Conservation (phyloP, 2,329 filamentous ascomycete genomes). For the Talaromyces atroroseus region DNA sequence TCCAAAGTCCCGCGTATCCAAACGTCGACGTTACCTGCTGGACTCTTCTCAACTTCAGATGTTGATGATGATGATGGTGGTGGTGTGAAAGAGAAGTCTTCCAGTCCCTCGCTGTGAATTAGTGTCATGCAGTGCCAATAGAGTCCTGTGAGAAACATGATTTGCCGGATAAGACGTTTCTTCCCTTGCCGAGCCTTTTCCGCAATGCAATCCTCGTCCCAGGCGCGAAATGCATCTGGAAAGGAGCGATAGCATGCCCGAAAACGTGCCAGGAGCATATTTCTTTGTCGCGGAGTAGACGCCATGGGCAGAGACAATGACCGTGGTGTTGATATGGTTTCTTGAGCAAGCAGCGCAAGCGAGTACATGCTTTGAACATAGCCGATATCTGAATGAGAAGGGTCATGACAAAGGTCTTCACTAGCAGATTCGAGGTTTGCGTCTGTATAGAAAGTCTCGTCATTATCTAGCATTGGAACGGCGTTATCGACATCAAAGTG, state of each 20-base stretch:
- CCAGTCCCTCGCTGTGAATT: conserved; percentile 11
- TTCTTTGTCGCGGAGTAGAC: conserved; percentile 8
- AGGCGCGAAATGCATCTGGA: conserved; percentile 12
- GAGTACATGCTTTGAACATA: conserved; percentile 15
- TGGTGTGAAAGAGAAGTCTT: background rate
- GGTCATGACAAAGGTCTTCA: conserved; percentile 11
- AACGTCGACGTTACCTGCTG: conserved; percentile 4
- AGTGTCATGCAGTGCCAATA: conserved; percentile 14
- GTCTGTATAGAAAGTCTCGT: conserved; percentile 10
- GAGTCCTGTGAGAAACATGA: conserved; percentile 12
- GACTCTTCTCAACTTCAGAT: background rate
- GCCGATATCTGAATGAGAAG: conserved; percentile 5
- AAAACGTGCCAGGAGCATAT: conserved; percentile 5
- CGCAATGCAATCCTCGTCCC: conserved; percentile 9
- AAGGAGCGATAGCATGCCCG: conserved; percentile 12
- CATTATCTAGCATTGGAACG: conserved; percentile 9
- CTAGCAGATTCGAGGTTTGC: background rate
- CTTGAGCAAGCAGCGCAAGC: conserved; percentile 11
- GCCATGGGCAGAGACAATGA: conserved; percentile 13
- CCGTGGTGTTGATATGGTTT: conserved; percentile 12
- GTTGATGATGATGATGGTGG: too few relatives aligned
- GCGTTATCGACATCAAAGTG: conserved; percentile 12
- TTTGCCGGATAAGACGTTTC: conserved; percentile 12
- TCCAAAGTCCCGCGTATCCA: conserved; percentile 10
- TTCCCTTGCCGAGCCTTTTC: conserved; percentile 3